Base-by-base conservation (phyloP, 257 asterid species). In the Catharanthus roseus region DNA sequence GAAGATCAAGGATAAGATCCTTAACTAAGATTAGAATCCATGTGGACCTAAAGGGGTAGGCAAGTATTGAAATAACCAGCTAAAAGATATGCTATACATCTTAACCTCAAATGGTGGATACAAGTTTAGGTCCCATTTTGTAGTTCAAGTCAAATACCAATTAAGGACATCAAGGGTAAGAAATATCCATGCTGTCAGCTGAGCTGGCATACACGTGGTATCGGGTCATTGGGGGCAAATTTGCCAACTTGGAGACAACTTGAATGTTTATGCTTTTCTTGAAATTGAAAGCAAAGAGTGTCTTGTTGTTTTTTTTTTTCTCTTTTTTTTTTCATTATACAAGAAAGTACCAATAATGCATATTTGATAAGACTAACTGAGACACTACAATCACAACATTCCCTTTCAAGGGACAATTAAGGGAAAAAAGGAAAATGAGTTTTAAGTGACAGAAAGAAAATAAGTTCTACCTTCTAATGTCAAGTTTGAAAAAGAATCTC, bases 301-400 rank as follows among this genome's bases (percentile, higher is more conserved):
- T 65, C 41, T 47, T 75, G 64, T 51, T 66, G 42, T 38, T 38
- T 38, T 3, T 3, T 3, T 38, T 38, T 3, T 38, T 8, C 42
- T 38, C 23, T 58, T 49, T 71, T 39, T 31, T 19, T 45, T 44
- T 67, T 33, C 33, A 39, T 51, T 50, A 18, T 6, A 12, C 60
- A 56, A 53, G 44, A 21, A n/a, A 44, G 66, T 16, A 53, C 56
- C n/a, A 75, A 80, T 74, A 81, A 81, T 73, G 49, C 69, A 68
- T 60, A 62, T 36, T 47, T 77, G 82, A 81, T 72, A 72, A 67
- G 85, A 81, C 85, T 74, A 74, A 74, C 78, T 77, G 68, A 71
- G 68, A 75, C 72, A 38, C 71, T 29, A 70, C 71, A 74, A 64
- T 81, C 76, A 67, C 79, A 74, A 74, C 71, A 77, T 74, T 74